Base-by-base conservation (phyloP, 345 rosid genomes). In the Salix dunnii region DNA sequence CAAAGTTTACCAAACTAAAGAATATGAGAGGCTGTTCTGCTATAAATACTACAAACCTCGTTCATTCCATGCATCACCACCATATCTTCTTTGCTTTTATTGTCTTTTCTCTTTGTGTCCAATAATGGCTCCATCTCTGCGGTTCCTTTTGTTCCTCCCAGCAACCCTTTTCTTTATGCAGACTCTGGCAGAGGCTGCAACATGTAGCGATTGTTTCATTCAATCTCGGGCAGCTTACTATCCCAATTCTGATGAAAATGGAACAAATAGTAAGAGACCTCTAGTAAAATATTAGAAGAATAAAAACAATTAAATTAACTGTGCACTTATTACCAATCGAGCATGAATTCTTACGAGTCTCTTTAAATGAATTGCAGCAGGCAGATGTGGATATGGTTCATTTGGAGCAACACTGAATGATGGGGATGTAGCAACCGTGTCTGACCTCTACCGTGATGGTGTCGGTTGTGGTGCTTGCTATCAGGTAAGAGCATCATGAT, bases 391-490 rank as follows among this genome's bases (percentile, higher is more conserved):
- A 35, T 91, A 76, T 70, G 95, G 95, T 62, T 75, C 90, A n/a
- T 91, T 87, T 71, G 95, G 92, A 67, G 92, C 92, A 48, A 88
- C 89, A 28, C 40, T 89, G 48, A 89, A 88, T 21, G 92, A 84
- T 36, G 92, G 92, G 43, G 88, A 91, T 89, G 92, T 91, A 35
- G 83, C 92, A 25, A 85, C 95, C 62, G 92, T 84, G 16, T 88
- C 91, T 51, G 82, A 81, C 49, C 95, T 91, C 81, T 91, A 87
- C 48, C 87, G 92, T 16, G 68, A 72, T 43, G 92, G 95, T 21
- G 74, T 89, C 20, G 95, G 95, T n/a, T 91, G 95, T 49, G 92
- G 95, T 35, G 90, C 90, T 83, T 91, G 92, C 88, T 91, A 88
- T 84, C 95, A 89, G 87, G 94, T 89, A 72, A n/a, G 58, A 43